These are phyloP conservation scores for Trapa bicornis DNA, from an alignment of 345 rosid genomes.

Conservation along the genomic window DNA sequence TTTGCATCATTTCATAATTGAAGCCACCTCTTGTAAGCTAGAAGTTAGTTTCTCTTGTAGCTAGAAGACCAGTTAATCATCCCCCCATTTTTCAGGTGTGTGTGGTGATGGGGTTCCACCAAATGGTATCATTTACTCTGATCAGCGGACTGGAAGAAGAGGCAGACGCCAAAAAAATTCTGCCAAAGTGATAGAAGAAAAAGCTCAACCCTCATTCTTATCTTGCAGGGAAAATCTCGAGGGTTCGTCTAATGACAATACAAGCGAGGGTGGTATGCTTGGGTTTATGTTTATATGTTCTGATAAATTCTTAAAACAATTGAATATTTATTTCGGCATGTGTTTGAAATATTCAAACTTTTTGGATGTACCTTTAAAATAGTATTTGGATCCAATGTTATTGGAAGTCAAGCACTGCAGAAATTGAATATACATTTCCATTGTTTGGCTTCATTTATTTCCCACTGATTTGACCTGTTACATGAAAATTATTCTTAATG, in stretches of 20 bases:
- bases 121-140: slow-evolving; percentile 35
- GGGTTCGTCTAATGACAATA: slow-evolving; percentile 15
- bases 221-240: slow-evolving; percentile 30
- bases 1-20: not conserved
- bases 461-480: too few species aligned
- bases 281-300: not conserved
- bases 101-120: slow-evolving; percentile 24
- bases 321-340: not conserved
- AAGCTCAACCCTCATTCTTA: not conserved
- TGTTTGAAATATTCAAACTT: not conserved
- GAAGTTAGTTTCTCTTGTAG: not conserved
- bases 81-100: not conserved
- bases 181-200: slow-evolving; percentile 39
- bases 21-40: not conserved
- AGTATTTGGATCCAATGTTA: too few species aligned
- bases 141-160: slow-evolving; percentile 50
- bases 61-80: not conserved
- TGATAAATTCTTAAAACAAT: not conserved
- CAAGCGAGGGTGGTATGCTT: slow-evolving; percentile 6
- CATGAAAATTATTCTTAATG: too few species aligned
- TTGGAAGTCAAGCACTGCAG: not conserved
- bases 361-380: too few species aligned
- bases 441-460: too few species aligned
- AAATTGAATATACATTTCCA: not conserved
- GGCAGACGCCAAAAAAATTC: slow-evolving; percentile 52